Base-by-base conservation (phyloP, 2,329 filamentous ascomycete species). In the Penicillium aurantiogriseum region DNA sequence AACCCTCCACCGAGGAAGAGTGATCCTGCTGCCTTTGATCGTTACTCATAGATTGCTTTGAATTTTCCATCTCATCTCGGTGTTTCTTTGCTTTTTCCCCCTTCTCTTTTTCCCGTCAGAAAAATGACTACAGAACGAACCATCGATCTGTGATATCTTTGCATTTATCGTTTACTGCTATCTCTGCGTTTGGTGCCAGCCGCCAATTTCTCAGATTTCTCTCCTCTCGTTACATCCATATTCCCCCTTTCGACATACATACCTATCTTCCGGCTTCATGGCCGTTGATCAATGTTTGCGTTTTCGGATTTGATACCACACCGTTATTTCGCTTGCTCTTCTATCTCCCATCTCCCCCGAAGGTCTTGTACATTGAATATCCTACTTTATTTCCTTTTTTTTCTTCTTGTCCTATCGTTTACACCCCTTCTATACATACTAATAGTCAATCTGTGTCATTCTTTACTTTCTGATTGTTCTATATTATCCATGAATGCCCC, bases 261-360 rank as follows among this genome's bases (percentile, higher is more conserved):
- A 56, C 62, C 44, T 54, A 53, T 57, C 54, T 60, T 52, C 48
- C 58, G 40, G 47, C 46, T 40, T 46, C 51, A 48, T 57, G 62
- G 62, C 58, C 62, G 54, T 60, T 63, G 64, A 63, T 54, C 48
- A 23, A 56, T 45, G 59, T 61, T 64, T 54, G 58, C 55, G 57
- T 60, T 63, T 61, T 66, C 57, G 63, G 65, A 65, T 66, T 65
- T 67, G 65, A 67, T 67, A 67, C 65, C 65, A 67, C 61, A 58
- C 61, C 49, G 61, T 56, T 63, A 23, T 50, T 61, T 49, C 51
- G 36, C 47, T 45, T 39, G 31, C 31, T 54, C 54, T 46, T 51
- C 48, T 49, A 43, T 33, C 46, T 45, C 40, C 52, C 23, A 44
- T 29, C 35, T 38, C 49, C 40, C 5, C 39, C 40, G 43, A 53